These are phyloP conservation scores for Tulasnella sp. DNA, from an alignment of 768 basidiomycete genomes.

Conservation along the genomic window DNA sequence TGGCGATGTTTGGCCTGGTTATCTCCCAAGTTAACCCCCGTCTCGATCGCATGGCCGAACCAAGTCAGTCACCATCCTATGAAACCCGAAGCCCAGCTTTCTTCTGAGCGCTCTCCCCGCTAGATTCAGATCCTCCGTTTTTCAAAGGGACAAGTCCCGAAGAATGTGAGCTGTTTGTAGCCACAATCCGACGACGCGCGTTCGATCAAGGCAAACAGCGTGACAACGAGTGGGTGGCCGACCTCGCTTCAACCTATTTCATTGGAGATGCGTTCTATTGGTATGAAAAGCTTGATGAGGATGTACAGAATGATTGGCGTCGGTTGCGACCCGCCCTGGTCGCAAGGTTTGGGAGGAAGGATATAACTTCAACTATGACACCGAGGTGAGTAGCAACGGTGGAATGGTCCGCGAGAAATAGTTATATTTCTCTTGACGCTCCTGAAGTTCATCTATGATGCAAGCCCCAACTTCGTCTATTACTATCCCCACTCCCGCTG, in stretches of 20 bases:
- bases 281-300: neutral
- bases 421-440: neutral
- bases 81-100: neutral
- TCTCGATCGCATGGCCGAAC: neutral
- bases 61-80: neutral
- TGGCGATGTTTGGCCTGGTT: no score
- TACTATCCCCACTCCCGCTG: neutral
- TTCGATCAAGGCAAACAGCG: neutral
- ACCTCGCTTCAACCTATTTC: neutral
- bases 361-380: no score
- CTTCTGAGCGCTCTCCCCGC: neutral
- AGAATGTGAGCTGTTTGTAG: neutral
- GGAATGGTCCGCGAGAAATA: neutral
- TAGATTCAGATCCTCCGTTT: neutral
- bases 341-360: neutral
- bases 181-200: neutral
- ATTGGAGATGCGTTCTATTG: slow-evolving; percentile 1
- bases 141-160: neutral
- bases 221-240: neutral
- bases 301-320: neutral
- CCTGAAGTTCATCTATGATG: neutral
- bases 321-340: neutral
- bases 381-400: neutral
- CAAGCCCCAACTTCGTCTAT: neutral
- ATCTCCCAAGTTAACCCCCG: no score